Percentiles rank a stretch among this genome's conserved stretches.
phyloP scores from a whole-genome alignment of 2,329 filamentous ascomycete genomes.

The Coleophoma crateriformis region DNA sequence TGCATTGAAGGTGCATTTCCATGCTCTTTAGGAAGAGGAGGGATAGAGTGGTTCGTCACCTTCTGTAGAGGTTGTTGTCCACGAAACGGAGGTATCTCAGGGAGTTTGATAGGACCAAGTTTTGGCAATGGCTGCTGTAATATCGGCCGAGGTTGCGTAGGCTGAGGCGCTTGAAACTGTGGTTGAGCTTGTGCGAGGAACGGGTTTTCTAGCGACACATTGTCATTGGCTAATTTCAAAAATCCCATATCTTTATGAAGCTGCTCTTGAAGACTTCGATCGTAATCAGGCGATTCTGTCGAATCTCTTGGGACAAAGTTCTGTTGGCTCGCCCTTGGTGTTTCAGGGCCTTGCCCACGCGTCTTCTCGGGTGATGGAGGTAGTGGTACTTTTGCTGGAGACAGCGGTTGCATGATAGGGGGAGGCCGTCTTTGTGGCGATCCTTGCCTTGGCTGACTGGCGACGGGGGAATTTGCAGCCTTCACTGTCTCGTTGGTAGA shows the following conservation, averaged over 20 bases:
- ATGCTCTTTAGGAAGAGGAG: slow-evolving; percentile 20
- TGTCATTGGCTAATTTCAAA: slow-evolving; percentile 39
- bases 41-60: slow-evolving; percentile 21
- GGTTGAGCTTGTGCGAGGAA: slow-evolving; percentile 14
- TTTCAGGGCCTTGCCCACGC: slow-evolving; percentile 32
- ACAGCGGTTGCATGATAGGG: slow-evolving; percentile 28
- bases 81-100: slow-evolving; percentile 29
- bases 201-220: slow-evolving; percentile 14
- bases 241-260: slow-evolving; percentile 57
- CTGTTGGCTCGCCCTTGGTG: slow-evolving; percentile 43
- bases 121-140: slow-evolving; percentile 28
- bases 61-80: slow-evolving; percentile 23
- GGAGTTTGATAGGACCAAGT: slow-evolving; percentile 27
- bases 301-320: slow-evolving; percentile 33
- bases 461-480: slow-evolving; percentile 32
- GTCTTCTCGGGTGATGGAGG: slow-evolving; percentile 52
- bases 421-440: slow-evolving; percentile 57
- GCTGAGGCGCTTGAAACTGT: slow-evolving; percentile 13
- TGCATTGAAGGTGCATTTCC: slow-evolving; percentile 12
- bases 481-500: slow-evolving; percentile 48
- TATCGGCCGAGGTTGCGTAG: slow-evolving; percentile 17
- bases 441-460: slow-evolving; percentile 46
- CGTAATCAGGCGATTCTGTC: slow-evolving; percentile 52
- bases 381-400: slow-evolving; percentile 56
- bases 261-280: slow-evolving; percentile 54